phyloP scores from a whole-genome alignment of 2,329 filamentous ascomycete genomes.

The Apiospora phragmitis region DNA sequence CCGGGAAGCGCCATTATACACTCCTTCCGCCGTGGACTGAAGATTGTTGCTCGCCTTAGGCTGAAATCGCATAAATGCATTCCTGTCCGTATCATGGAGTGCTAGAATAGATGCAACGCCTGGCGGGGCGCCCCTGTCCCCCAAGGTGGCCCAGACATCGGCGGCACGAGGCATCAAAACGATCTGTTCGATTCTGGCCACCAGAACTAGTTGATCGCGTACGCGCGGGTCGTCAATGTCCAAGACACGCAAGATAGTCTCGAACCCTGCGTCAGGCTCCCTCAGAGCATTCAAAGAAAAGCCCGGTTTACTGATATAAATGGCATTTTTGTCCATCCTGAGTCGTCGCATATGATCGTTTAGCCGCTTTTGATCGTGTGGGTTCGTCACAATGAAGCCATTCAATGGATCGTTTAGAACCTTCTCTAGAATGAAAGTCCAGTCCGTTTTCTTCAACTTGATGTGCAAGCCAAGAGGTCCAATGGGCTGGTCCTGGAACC shows the following conservation, averaged over 20 bases:
- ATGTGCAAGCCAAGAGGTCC: slow-evolving; percentile 83
- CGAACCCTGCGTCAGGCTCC: slow-evolving; percentile 71
- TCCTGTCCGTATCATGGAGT: neutral
- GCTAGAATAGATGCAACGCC: neutral
- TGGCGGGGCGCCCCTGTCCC: neutral
- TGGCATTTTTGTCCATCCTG: slow-evolving; percentile 46
- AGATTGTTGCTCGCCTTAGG: slow-evolving; percentile 22
- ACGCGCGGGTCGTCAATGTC: slow-evolving; percentile 81
- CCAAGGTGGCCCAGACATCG: slow-evolving; percentile 1
- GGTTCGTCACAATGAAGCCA: slow-evolving; percentile 79
- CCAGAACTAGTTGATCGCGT: slow-evolving; percentile 81
- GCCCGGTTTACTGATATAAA: slow-evolving; percentile 63
- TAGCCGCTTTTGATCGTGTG: slow-evolving; percentile 72
- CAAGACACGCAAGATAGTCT: slow-evolving; percentile 79
- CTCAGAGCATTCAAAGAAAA: slow-evolving; percentile 61
- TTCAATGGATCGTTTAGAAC: slow-evolving; percentile 69
- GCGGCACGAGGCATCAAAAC: slow-evolving; percentile 51
- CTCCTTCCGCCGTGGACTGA: slow-evolving; percentile 32
- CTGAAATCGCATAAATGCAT: slow-evolving; percentile 3
- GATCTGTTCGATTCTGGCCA: slow-evolving; percentile 78
- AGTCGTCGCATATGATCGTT: slow-evolving; percentile 60
- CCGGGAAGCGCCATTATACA: slow-evolving; percentile 46
- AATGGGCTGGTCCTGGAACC: slow-evolving; percentile 72
- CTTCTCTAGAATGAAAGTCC: slow-evolving; percentile 81
- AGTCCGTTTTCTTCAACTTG: slow-evolving; percentile 74